A percentile compares a stretch with the other conserved stretches of the same genome.
These are phyloP conservation scores for Aphanomyces astaci DNA, from an alignment of 352 stramenopile genomes.

Conservation along the genomic window DNA sequence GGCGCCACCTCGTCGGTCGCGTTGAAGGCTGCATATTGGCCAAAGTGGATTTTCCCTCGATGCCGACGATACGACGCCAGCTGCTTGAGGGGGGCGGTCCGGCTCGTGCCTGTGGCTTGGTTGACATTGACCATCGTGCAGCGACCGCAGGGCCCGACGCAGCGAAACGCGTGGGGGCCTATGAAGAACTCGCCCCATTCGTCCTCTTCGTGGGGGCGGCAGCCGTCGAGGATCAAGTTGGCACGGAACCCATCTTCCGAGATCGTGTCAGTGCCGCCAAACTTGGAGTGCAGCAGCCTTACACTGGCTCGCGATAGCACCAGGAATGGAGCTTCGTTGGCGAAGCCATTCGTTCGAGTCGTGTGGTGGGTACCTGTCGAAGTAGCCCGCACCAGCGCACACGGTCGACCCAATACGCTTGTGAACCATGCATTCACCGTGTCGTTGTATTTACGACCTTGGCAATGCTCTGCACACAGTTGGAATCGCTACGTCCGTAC, in stretches of 20 bases:
- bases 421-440: slow-evolving; percentile 62
- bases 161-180: slow-evolving; percentile 37
- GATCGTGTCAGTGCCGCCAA: slow-evolving; percentile 34
- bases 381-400: slow-evolving; percentile 47
- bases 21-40: slow-evolving; percentile 39
- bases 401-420: slow-evolving; percentile 45
- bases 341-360: slow-evolving; percentile 44
- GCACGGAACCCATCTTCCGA: slow-evolving; percentile 66
- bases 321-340: slow-evolving; percentile 64
- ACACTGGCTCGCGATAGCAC: slow-evolving; percentile 55
- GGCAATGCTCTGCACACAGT: slow-evolving; percentile 40
- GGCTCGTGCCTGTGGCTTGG: slow-evolving; percentile 47
- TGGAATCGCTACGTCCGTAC: not conserved
- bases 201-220: slow-evolving; percentile 66
- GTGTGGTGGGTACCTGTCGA: not conserved
- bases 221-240: slow-evolving; percentile 63
- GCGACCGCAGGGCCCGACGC: slow-evolving; percentile 60
- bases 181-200: slow-evolving; percentile 45
- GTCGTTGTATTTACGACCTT: slow-evolving; percentile 41
- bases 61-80: slow-evolving; percentile 68
- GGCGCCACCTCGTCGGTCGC: not conserved
- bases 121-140: slow-evolving; percentile 84
- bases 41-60: slow-evolving; percentile 73
- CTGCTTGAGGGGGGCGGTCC: slow-evolving; percentile 49
- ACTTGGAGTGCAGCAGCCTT: slow-evolving; percentile 38